Percentiles rank a stretch among this genome's conserved stretches.
phyloP scores from a whole-genome alignment of 305 asterid genomes.

The Stenogyne calaminthoides region DNA sequence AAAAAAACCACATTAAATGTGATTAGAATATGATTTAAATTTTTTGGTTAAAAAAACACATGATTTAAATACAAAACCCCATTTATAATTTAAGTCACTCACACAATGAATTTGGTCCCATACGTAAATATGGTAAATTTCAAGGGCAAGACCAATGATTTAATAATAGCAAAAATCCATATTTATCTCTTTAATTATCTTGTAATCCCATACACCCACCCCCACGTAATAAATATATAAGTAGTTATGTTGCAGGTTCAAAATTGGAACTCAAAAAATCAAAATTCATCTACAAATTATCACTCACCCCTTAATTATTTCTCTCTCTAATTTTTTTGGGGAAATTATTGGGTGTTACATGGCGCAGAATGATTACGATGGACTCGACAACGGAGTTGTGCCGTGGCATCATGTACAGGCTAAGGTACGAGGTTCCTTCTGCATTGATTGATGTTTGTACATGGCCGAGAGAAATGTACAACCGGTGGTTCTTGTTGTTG shows the following conservation, averaged over 20 bases:
- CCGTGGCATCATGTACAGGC: conserved; percentile 25
- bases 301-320: not conserved
- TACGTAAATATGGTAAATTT: conserved; percentile 18
- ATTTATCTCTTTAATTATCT: conserved; percentile 33
- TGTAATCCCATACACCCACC: conserved; percentile 21
- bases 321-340: conserved; percentile 17
- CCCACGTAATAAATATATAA: conserved; percentile 30
- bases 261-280: conserved; percentile 45
- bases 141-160: conserved; percentile 29
- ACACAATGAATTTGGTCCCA: not conserved
- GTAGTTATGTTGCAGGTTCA: conserved; percentile 61
- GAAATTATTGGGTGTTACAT: conserved; percentile 27
- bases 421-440: conserved; percentile 28
- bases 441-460: conserved; percentile 30
- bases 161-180: conserved; percentile 31
- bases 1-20: not conserved
- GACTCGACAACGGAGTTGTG: conserved; percentile 31
- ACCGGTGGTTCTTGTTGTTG: conserved; percentile 25
- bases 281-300: conserved; percentile 18
- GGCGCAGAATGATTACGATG: conserved; percentile 36
- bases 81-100: not conserved
- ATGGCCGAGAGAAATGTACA: conserved; percentile 20
- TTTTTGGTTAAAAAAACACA: not conserved
- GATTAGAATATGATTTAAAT: not conserved
- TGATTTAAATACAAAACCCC: not conserved